Evolutionary conservation across 305 asterid genomes (phyloP), one percentile per base, ranked within the genome.

Genomic region (Ilex paraguariensis): DNA sequence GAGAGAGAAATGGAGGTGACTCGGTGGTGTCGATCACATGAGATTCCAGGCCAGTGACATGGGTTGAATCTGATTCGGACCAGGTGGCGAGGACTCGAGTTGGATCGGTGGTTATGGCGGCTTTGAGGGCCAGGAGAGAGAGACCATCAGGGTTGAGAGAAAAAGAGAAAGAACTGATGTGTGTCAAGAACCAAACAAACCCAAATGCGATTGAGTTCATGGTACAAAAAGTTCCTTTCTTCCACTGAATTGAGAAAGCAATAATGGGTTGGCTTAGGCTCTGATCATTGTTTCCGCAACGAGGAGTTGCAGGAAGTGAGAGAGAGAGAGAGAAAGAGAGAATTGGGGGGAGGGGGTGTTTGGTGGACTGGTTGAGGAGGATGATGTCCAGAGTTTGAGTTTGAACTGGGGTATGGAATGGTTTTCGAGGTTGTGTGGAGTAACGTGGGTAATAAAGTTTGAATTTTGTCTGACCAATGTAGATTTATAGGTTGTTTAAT

Each of bases 41-140:
- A 69, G 75, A 93, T 81, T 53, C 99, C 95, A 32, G 28, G 73
- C 99, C 99, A 93, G 13, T 56, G 71, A 78, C 99, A 93, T 13
- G 99, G 95, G 13, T 78, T 31, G 79, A 60, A 56, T 84, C 95
- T 30, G 76, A 65, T 21, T 86, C 95, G 11, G 82, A 67, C 99
- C 99, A 93, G 6, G 83, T 75, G 16, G 73, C 28, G 0, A 93
- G 95, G 36, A 82, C 85, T 63, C 68, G 60, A 17, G 71, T 69
- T 67, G 96, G 95, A 61, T 90, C 99, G 16, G 61, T 11, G 10
- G 71, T 21, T 55, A 90, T 80, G 69, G 99, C 88, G 39, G 95
- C 77, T 86, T 87, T 90, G 32, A 93, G 91, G 36, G 97, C 96
- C 67, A 93, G 72, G 53, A 90, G 88, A 3, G 97, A 90, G 15